Evolutionary conservation across 2,329 filamentous ascomycete species (phyloP).

Genomic region (Sporothrix mexicana): DNA sequence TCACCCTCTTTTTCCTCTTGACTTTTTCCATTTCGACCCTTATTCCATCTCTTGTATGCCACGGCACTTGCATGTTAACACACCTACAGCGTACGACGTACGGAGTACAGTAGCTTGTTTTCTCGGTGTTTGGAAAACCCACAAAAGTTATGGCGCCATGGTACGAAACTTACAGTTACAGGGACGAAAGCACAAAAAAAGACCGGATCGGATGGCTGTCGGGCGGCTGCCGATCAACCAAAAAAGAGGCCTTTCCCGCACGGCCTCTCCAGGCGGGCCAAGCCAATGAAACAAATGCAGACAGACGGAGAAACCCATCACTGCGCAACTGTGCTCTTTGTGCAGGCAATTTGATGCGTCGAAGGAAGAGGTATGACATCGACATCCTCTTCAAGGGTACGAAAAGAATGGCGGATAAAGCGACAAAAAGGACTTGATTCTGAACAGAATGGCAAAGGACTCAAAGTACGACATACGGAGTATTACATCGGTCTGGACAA

Average conservation of each 20-base stretch:
- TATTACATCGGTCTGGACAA: too few species aligned
- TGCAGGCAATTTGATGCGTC: background rate
- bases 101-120: background rate
- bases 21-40: background rate
- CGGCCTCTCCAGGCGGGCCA: background rate
- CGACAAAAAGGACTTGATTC: too few species aligned
- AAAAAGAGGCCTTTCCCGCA: conserved; percentile 3
- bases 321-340: background rate
- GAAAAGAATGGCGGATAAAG: too few species aligned
- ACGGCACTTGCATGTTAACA: background rate
- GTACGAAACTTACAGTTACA: too few species aligned
- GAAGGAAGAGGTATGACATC: background rate
- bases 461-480: too few species aligned
- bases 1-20: background rate
- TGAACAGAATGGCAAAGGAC: too few species aligned
- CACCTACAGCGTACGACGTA: background rate
- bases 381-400: too few species aligned
- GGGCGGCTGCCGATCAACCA: conserved; percentile 26
- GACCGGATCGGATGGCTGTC: conserved; percentile 7
- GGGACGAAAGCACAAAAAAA: background rate
- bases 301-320: background rate
- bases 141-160: too few species aligned
- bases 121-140: background rate
- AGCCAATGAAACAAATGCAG: background rate
- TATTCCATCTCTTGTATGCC: background rate